Evolutionary conservation across 495 filamentous ascomycete species (phyloP).

Genomic region (Talaromyces ruber): DNA sequence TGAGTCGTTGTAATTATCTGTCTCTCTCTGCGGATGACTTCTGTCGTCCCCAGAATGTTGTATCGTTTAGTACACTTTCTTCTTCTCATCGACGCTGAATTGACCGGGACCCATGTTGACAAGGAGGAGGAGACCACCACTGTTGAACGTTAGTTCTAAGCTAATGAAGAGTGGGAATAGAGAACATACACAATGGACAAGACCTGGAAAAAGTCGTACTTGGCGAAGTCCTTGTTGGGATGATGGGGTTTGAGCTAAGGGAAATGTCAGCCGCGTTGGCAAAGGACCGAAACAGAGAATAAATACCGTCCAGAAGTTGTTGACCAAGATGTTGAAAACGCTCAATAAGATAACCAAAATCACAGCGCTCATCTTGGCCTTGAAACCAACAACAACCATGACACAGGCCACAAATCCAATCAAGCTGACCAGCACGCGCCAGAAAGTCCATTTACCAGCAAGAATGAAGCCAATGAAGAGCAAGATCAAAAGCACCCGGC

Average conservation of each 20-base stretch:
- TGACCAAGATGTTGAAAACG: constrained; percentile 92
- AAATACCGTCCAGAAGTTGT: constrained; percentile 99
- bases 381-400: constrained; percentile 99
- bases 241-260: constrained; percentile 95
- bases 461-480: constrained; percentile 95
- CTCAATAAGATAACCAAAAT: constrained; percentile 90
- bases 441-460: constrained; percentile 83
- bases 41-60: not conserved
- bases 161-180: not conserved
- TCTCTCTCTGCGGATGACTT: not conserved
- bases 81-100: constrained; percentile 98
- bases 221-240: constrained; percentile 99
- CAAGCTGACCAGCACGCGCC: constrained; percentile 71
- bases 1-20: not conserved
- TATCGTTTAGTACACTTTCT: constrained; percentile 85
- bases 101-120: constrained; percentile 98
- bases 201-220: constrained; percentile 99
- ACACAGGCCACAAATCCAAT: constrained; percentile 86
- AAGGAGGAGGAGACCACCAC: constrained; percentile 84
- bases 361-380: constrained; percentile 96
- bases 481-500: constrained; percentile 93
- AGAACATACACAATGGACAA: constrained; percentile 84
- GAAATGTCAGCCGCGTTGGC: constrained; percentile 13
- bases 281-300: constrained; percentile 2
- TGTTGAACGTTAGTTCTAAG: constrained; percentile 22